A percentile compares a stretch with the other conserved stretches of the same genome.
phyloP scores from a whole-genome alignment of 805 yeast genomes.

The Spencermartinsiella europaea region DNA sequence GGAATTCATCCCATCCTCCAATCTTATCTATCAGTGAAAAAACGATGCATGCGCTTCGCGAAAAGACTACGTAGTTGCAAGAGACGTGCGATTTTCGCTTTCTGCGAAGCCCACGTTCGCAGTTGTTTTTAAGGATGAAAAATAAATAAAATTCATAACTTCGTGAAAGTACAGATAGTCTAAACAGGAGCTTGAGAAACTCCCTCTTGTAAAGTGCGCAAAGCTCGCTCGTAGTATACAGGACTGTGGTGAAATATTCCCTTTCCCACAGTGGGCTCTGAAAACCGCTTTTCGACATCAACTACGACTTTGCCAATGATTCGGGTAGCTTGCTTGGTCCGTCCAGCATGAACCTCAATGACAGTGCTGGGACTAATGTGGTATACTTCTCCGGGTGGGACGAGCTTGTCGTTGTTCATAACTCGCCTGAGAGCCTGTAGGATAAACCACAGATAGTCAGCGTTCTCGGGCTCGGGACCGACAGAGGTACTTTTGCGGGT shows the following conservation, averaged over 20 bases:
- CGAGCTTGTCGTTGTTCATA: constrained; percentile 31
- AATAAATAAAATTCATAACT: constrained; percentile 34
- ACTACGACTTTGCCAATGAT: constrained; percentile 26
- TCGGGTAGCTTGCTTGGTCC: constrained; percentile 24
- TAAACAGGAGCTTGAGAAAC: constrained; percentile 20
- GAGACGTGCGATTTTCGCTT: no score
- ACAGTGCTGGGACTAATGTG: constrained; percentile 28
- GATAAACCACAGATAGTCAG: constrained; percentile 26
- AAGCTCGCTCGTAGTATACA: constrained; percentile 30
- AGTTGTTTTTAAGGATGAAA: no score
- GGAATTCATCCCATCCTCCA: no score
- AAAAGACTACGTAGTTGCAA: no score
- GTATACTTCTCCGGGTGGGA: constrained; percentile 33
- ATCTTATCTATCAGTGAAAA: no score
- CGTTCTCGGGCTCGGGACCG: constrained; percentile 20
- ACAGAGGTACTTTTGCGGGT: constrained; percentile 20
- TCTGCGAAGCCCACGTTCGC: no score
- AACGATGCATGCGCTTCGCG: no score
- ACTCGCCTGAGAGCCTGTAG: constrained; percentile 26
- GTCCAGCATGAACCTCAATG: constrained; percentile 25
- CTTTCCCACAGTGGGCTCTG: constrained; percentile 32
- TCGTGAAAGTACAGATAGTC: constrained; percentile 48
- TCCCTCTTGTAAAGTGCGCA: constrained; percentile 27
- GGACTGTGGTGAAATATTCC: constrained; percentile 33
- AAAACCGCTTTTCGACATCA: constrained; percentile 30